Evolutionary conservation across 148 eudicot genomes (phyloP), one percentile per base, ranked within the genome.

Genomic region (Rhododendron vialii): DNA sequence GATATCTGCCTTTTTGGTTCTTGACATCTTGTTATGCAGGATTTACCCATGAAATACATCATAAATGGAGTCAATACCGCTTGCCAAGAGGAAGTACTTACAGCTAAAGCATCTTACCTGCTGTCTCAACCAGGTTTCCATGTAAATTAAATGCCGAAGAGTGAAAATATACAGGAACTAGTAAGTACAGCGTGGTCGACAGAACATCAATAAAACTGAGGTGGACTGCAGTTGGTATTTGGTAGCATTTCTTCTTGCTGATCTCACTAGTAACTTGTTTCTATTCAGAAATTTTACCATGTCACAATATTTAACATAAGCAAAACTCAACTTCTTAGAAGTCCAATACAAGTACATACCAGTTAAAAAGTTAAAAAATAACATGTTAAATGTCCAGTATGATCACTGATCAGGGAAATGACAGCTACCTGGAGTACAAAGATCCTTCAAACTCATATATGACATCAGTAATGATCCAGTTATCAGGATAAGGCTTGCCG

Each of bases 401-500:
- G 79, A 84, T 71, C 61, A 63, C 33, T 71, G 50, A 47, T 30
- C 41, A 71, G 80, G 85, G 85, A 76, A 55, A 78, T 79, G 80
- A 83, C 35, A 80, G 89, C 82, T 88, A 95, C 99, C 98, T 94
- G 84, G 99, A 92, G 82, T 94, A 91, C 74, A 96, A 84, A 78
- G 96, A 94, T 87, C 99, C 99, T 91, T 96, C 99, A 88, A 91
- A 63, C 92, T 96, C 99, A 91, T 95, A 96, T 83, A 95, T 91
- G 85, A 94, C 88, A 91, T 96, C 98, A 87, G 98, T 96, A 88
- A 94, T 90, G 82, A 96, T 96, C 99, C 98, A 96, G 90, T 96
- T 96, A 88, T 96, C 99, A 84, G 99, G 99, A 84, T 97, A 97
- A 86, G 99, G 96, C 94, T 97, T 97, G 89, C 98, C 99, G 87